Base-by-base conservation (phyloP, 495 filamentous ascomycete species). In the Tuber magnatum region DNA sequence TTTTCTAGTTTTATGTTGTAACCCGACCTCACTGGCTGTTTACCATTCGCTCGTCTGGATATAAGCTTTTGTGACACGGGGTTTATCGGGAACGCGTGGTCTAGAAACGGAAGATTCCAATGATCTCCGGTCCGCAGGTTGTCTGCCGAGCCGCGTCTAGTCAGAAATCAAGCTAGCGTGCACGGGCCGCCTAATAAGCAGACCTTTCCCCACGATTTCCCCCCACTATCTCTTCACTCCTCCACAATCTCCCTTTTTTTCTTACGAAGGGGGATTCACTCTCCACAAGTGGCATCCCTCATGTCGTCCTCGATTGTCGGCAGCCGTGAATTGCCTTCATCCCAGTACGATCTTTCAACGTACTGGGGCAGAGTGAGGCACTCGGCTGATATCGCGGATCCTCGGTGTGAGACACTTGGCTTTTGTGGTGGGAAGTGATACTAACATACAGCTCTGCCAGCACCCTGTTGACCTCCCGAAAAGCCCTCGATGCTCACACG, bases 351-450 rank as follows among this genome's bases (percentile, higher is more conserved):
- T 82, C 87, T 98, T 81, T 89, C 84, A 80, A 97, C 93, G 72
- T 99, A 99, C 85, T 94, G 92, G 93, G 95, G 95, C 68, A 91
- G 95, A 22, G 96, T 99, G 77, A 88, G 89, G 82, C 95, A 99
- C 85, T 91, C 93, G 5, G 92, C 91, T 20, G 90, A 94, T 80
- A 89, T 99, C 76, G 90, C 94, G 83, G 95, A 99, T 86, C 95
- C 95, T 77, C 94, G 94, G 95, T 99, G 78, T 46, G 56, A 18
- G 87, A 90, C 91, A 84, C 80, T 72, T 72, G 75, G 75, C 74
- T 71, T 72, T 75, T 74, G n/a, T 10, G n/a, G 24, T 51, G 14
- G 56, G 39, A 44, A 35, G 7, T 48, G 28, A 68, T 56, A 73
- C 71, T 74, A 73, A 73, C 48, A n/a, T 32, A 35, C 42, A 14